Evolutionary conservation across 169 alveolate species (phyloP).

Genomic region (Cryptosporidium ryanae): DNA sequence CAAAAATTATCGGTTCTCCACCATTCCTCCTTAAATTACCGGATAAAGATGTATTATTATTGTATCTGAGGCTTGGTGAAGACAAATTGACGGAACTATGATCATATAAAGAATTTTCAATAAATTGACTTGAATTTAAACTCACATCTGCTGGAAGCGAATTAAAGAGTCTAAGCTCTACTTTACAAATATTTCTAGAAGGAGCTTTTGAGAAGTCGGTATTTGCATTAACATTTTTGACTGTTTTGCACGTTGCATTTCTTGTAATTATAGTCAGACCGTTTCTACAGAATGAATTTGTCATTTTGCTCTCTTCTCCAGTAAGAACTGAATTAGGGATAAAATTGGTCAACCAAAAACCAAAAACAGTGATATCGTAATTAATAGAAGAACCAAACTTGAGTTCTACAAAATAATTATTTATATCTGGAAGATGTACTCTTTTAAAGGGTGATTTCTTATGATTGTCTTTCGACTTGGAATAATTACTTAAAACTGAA

Average conservation of each 20-base stretch:
- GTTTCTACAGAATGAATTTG: constrained; percentile 38
- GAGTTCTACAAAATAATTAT: too few species aligned
- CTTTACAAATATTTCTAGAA: constrained; percentile 15
- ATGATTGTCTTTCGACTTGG: not conserved
- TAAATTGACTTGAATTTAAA: constrained; percentile 3
- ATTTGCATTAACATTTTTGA: constrained; percentile 4
- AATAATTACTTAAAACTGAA: constrained; percentile 8
- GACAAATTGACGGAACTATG: not conserved
- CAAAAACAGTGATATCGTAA: not conserved
- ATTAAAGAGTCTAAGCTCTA: constrained; percentile 49
- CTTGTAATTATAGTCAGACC: constrained; percentile 48
- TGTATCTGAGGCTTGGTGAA: constrained; percentile 39
- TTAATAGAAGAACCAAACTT: not conserved
- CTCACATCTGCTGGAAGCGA: constrained; percentile 63
- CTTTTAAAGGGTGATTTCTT: constrained; percentile 10
- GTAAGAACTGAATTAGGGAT: not conserved
- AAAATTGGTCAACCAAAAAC: constrained; percentile 62
- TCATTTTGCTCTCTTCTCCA: not conserved
- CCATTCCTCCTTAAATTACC: not conserved
- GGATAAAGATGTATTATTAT: constrained; percentile 22
- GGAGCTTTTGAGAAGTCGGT: constrained; percentile 12
- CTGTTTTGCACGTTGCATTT: not conserved
- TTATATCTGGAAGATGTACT: not conserved
- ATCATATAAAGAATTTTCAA: not conserved
- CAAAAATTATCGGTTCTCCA: constrained; percentile 63